Evolutionary conservation across 768 basidiomycete species (phyloP).

Genomic region (Cyathus striatus): DNA sequence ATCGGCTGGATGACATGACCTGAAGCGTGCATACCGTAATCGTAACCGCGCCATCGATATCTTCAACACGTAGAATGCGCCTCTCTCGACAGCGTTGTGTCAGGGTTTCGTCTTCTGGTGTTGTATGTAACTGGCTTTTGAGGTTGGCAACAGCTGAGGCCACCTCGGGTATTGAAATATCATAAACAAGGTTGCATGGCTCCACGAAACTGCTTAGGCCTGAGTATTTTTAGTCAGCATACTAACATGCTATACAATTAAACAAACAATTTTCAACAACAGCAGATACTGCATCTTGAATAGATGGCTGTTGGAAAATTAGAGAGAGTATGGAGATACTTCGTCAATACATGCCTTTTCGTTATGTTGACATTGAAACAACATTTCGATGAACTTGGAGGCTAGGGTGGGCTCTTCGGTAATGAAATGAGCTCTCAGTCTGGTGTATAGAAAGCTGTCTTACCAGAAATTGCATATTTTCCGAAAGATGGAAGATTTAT

Average conservation of each 20-base stretch:
- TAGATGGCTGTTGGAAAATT: slow-evolving; percentile 50
- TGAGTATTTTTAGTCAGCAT: slow-evolving; percentile 17
- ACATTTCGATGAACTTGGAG: slow-evolving; percentile 47
- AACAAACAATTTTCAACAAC: slow-evolving; percentile 59
- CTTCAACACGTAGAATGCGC: slow-evolving; percentile 36
- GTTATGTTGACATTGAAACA: slow-evolving; percentile 77
- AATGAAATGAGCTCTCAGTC: neutral
- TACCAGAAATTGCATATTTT: slow-evolving; percentile 46
- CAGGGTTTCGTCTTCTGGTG: slow-evolving; percentile 30
- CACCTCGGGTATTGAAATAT: slow-evolving; percentile 39
- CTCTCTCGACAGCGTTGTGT: slow-evolving; percentile 35
- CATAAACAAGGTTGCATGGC: slow-evolving; percentile 52
- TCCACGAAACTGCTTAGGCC: slow-evolving; percentile 60
- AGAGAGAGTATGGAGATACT: neutral
- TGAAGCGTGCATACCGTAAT: slow-evolving; percentile 41
- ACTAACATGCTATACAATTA: neutral
- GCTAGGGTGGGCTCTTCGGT: slow-evolving; percentile 58
- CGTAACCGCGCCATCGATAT: slow-evolving; percentile 35
- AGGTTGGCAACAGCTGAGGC: slow-evolving; percentile 30
- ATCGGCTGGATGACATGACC: neutral
- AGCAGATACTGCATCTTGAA: slow-evolving; percentile 64
- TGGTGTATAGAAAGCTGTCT: slow-evolving; percentile 4
- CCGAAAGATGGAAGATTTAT: slow-evolving; percentile 63
- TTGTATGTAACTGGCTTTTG: slow-evolving; percentile 26
- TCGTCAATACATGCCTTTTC: slow-evolving; percentile 54